Base-by-base conservation (phyloP, 345 rosid genomes). In the Arabidopsis suecica region DNA sequence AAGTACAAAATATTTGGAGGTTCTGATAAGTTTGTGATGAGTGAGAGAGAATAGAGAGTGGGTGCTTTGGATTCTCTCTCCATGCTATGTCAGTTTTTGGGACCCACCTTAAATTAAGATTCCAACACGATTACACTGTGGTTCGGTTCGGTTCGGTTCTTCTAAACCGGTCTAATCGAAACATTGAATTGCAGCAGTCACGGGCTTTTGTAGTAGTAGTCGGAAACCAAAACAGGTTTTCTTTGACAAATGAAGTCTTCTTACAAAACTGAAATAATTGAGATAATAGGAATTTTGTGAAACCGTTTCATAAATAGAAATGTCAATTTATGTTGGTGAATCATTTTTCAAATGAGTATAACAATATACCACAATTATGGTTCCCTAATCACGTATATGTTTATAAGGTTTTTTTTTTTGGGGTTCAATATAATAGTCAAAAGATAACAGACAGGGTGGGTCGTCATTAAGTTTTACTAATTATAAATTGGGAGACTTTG, bases 11-110 rank as follows among this genome's bases (percentile, higher is more conserved):
- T 5, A 8, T 12, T 61, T 42, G 6, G 5, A 13, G 59, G 54
- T 72, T 12, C 18, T 72, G 78, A 74, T 65, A 74, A 74, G 77
- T 55, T 53, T 54, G 64, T n/a, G 64, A 64, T 54, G 48, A 42
- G 42, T 48, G 34, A 34, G 51, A 38, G 50, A 68, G 54, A 50
- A 44, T 5, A 70, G 73, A 40, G 69, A 53, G 70, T 34, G 60
- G 58, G 22, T 72, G 33, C 23, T 41, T 51, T 42, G 54, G 77
- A 74, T 62, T 65, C 6, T 16, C 72, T 62, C 54, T 51, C 61
- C 69, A 50, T 72, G 69, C 18, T 30, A 1, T 73, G 71, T 64
- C 71, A 55, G 65, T 22, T 44, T 36, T 7, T 55, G 78, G 78
- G 78, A 23, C 78, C 78, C 78, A 44, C 64, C 49, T 55, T 64